Evolutionary conservation across 495 filamentous ascomycete genomes (phyloP), one percentile per base, ranked within the genome.

Genomic region (Corynascus novoguineensis): DNA sequence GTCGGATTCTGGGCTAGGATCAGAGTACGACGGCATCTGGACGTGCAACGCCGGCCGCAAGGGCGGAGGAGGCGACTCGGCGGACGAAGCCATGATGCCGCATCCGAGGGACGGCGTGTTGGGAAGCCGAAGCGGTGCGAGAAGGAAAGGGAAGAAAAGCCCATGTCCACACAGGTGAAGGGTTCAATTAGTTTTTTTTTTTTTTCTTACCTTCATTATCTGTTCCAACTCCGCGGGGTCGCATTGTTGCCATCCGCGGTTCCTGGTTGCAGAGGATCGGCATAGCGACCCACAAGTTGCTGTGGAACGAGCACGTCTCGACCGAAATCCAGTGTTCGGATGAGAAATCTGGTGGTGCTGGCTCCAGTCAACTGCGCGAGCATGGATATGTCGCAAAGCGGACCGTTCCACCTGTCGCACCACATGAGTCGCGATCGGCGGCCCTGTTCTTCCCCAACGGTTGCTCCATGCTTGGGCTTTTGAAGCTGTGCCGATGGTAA

Each of bases 1-100:
- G 32, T 69, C 64, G 19, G 59, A 31, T 0, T 56, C 53, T 7
- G 42, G 53, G 42, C 31, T 55, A 28, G 55, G 46, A 25, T 40
- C 53, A 21, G 58, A 35, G 17, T 61, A 48, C 47, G 67, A 69
- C 45, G 62, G 71, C 46, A 62, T 51, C 31, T 68, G 65, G 22
- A 69, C 54, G 34, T 62, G 46, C 27, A 69, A 61, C 24, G 53
- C 34, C 25, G 61, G 64, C 34, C 55, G 48, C 21, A 38, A 19
- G 17, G 48, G 51, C 15, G 52, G 52, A 8, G 42, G 52, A 8
- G 52, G 51, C 14, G 29, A 15, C 19, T 57, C 54, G 45, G 42
- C 44, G 44, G 59, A 38, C 15, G 55, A 53, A 31, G 21, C 32
- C 59, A 61, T 61, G 31, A 8, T 59, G 25, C 11, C 31, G 41